phyloP scores from a whole-genome alignment of 2,329 filamentous ascomycete genomes.

The Ophiostoma pallidulum region DNA sequence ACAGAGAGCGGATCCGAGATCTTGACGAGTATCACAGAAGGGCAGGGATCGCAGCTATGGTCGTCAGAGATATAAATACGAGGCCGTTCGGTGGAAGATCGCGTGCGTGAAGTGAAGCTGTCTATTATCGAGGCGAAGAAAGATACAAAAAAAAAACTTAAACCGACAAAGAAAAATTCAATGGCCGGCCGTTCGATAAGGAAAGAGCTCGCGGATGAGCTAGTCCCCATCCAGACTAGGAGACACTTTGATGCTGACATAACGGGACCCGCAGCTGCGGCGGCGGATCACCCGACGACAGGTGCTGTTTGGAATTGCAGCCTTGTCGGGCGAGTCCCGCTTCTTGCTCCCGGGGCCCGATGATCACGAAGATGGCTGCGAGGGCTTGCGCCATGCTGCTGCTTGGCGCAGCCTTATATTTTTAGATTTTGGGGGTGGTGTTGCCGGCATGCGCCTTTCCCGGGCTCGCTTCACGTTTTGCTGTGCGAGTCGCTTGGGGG shows the following conservation, averaged over 20 bases:
- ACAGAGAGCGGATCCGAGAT: not conserved
- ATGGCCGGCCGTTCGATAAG: not conserved
- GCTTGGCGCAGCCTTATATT: too few relatives aligned
- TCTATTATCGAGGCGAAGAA: too few relatives aligned
- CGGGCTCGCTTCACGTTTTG: too few relatives aligned
- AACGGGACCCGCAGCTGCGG: not conserved
- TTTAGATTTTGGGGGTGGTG: too few relatives aligned
- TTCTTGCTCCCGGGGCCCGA: too few relatives aligned
- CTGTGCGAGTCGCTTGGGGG: too few relatives aligned
- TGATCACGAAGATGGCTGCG: too few relatives aligned
- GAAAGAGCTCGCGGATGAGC: not conserved
- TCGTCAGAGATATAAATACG: not conserved
- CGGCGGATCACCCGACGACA: too few relatives aligned
- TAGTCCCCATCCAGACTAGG: not conserved
- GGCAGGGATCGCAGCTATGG: not conserved
- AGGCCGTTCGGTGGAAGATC: not conserved
- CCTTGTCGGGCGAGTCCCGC: too few relatives aligned
- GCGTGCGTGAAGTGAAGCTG: not conserved
- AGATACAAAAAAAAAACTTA: not conserved
- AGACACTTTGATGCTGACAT: not conserved
- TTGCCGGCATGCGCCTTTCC: too few relatives aligned
- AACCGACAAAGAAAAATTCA: not conserved
- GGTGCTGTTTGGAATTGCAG: too few relatives aligned
- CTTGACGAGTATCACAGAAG: not conserved
- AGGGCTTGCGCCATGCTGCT: too few relatives aligned